Base-by-base conservation (phyloP, 345 rosid genomes). In the Eucalyptus curtisii region DNA sequence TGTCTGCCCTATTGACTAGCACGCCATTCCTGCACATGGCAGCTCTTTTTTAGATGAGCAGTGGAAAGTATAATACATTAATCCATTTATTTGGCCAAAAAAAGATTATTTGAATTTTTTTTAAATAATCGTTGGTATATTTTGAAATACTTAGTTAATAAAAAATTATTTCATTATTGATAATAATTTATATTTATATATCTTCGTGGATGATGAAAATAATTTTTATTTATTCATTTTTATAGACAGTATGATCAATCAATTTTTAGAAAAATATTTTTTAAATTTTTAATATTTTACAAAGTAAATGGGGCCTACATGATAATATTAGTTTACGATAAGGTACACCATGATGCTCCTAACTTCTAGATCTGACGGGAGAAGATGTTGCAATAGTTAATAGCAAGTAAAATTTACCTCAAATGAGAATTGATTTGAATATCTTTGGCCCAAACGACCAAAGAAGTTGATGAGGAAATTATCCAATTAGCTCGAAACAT, bases 81-180 rank as follows among this genome's bases (percentile, higher is more conserved):
- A 17, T 33, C 3, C 7, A 12, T 33, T 33, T 33, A 33, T 68
- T 68, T n/a, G 10, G 6, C 22, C 3, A 3, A 64, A 64, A 30
- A 64, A 15, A 15, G 8, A 0, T 66, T 0, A 31, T 66, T 68
- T 16, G 2, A n/a, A n/a, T n/a, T n/a, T n/a, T n/a, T n/a, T n/a
- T n/a, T n/a, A n/a, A n/a, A 66, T 31, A 4, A 68, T 68, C 2
- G 0, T 64, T 64, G 3, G 2, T 68, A 68, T 68, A 7, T 0
- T 4, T 68, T 68, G 6, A 68, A 68, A 31, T 68, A 31, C 3
- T 68, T 68, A 68, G 1, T 8, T 4, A 2, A 7, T 31, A 31
- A 4, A 31, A 15, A 15, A 15, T 13, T 0, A 13, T n/a, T 7
- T 2, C 17, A 7, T 64, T 30, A 15, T 8, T 0, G 0, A 66